A percentile compares a stretch with the other conserved stretches of the same genome.
Conservation (phyloP, 441 rosid species). For the Hura crepitans region DNA sequence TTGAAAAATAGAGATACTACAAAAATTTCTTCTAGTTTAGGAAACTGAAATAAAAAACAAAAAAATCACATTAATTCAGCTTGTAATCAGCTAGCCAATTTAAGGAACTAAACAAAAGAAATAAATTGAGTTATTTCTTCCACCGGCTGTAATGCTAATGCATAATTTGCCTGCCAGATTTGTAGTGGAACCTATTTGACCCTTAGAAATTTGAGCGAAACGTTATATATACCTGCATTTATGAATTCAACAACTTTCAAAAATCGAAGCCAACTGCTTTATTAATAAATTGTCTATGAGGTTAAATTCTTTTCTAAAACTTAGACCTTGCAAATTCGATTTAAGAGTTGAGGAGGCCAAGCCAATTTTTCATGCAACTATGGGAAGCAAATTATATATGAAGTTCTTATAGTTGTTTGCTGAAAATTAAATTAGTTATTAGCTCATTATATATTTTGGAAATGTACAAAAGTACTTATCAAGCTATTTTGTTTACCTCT, state of each 20-base stretch:
- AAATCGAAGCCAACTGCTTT: neutral
- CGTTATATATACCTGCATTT: neutral
- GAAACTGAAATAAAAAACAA: too few species aligned
- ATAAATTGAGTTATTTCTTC: too few species aligned
- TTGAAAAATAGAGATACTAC: too few species aligned
- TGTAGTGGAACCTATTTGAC: neutral
- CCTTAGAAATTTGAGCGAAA: neutral
- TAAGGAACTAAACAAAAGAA: too few species aligned
- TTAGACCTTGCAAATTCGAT: neutral
- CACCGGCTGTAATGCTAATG: neutral
- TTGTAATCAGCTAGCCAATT: too few species aligned
- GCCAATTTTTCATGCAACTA: neutral
- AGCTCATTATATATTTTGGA: neutral
- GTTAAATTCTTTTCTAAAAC: neutral
- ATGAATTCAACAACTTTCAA: neutral
- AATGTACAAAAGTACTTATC: neutral
- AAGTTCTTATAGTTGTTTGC: neutral
- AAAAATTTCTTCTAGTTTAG: too few species aligned
- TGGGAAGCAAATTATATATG: neutral
- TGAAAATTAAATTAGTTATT: neutral
- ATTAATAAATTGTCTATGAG: neutral
- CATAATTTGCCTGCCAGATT: neutral
- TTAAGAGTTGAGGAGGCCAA: neutral
- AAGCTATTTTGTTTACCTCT: neutral
- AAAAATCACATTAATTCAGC: too few species aligned